Evolutionary conservation across 768 basidiomycete genomes (phyloP), one percentile per base, ranked within the genome.

Genomic region (Phaeotremella fagi): DNA sequence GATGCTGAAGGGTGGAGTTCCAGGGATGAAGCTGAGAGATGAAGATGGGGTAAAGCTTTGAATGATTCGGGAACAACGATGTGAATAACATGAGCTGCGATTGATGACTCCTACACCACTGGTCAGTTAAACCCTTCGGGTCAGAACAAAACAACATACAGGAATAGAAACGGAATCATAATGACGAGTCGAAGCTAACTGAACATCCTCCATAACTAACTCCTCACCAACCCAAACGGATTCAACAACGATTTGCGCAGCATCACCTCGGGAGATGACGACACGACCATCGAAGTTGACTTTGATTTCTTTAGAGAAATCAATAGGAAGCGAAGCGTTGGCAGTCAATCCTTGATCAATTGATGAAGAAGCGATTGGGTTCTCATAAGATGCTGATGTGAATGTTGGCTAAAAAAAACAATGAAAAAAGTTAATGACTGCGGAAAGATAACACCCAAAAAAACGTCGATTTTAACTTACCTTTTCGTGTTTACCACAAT

Each of bases 271-370:
- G 15, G 55, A 57, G 25, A 65, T 38, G 43, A 66, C 27, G 37
- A 59, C 48, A 15, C 53, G 42, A 1, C 58, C 59, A n/a, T n/a
- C n/a, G n/a, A n/a, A n/a, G 9, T 50, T 55, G 9, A 51, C 36
- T 18, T 53, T 57, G 48, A 59, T 7, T 12, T 50, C 46, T 22
- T 50, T 18, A 23, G 24, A n/a, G 18, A 65, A 38, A 16, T 42
- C 41, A 25, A 55, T 33, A 22, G 54, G 23, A 52, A 61, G 59
- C 0, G 59, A 23, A 6, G 64, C 64, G 29, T 61, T 66, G 52
- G 60, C 57, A 31, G 43, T 36, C 3, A 29, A 37, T 43, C 20
- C 15, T 45, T 24, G 27, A 16, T 45, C 24, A 7, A 24, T 23
- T 22, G 44, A 45, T 7, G 44, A 15, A 24, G 26, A 7, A 22